phyloP scores from a whole-genome alignment of 768 basidiomycete species.

The Amanita fuliginea region DNA sequence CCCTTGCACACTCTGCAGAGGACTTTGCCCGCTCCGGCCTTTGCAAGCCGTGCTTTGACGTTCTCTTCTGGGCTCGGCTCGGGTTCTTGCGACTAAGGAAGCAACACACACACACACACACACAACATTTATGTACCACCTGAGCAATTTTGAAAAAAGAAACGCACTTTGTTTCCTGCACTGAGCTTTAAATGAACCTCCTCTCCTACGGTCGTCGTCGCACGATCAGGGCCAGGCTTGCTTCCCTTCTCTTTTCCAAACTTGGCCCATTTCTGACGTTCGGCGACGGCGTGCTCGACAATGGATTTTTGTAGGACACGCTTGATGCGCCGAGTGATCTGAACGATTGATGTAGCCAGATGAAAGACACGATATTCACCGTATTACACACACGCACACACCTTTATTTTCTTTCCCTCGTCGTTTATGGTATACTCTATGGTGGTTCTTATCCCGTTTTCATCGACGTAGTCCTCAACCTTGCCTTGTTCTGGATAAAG shows the following conservation, averaged over 20 bases:
- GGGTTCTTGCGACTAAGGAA: conserved; percentile 36
- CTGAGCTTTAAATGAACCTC: conserved; percentile 34
- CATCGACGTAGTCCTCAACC: conserved; percentile 66
- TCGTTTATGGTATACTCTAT: conserved; percentile 81
- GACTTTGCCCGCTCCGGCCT: conserved; percentile 80
- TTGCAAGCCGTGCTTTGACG: conserved; percentile 54
- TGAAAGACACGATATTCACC: background rate
- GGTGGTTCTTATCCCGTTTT: conserved; percentile 80
- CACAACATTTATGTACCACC: too few relatives aligned
- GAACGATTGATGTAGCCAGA: too few relatives aligned
- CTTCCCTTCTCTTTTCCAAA: conserved; percentile 89
- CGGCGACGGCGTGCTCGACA: conserved; percentile 91
- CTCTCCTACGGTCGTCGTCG: conserved; percentile 87
- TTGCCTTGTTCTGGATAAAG: conserved; percentile 32
- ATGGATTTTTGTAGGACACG: conserved; percentile 81
- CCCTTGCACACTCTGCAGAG: conserved; percentile 92
- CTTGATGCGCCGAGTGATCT: conserved; percentile 84
- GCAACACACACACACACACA: too few relatives aligned
- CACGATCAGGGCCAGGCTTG: conserved; percentile 79
- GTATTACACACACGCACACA: conserved; percentile 14
- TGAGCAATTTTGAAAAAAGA: too few relatives aligned
- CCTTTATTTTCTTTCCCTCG: conserved; percentile 92
- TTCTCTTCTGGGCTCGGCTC: conserved; percentile 52
- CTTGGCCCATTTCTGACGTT: conserved; percentile 87
- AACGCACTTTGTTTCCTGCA: conserved; percentile 40